Percentiles rank a stretch among this genome's conserved stretches.
These are phyloP conservation scores for Andrographis paniculata DNA, from an alignment of 305 asterid genomes.

Conservation along the genomic window DNA sequence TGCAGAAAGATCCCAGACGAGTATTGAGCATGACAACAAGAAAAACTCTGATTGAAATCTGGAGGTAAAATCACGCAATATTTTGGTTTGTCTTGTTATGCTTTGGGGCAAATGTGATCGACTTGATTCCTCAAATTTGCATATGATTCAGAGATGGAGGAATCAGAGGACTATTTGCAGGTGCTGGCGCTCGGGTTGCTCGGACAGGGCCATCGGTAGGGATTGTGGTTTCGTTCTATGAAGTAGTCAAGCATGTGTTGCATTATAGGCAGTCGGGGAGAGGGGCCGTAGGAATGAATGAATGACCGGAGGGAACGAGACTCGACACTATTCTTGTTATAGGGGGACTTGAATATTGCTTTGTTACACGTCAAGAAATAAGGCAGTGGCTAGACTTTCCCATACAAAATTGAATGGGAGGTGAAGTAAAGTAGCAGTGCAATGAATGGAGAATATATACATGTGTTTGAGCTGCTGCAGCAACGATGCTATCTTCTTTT, in stretches of 20 bases:
- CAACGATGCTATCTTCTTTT: too few species aligned
- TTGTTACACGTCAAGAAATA: too few species aligned
- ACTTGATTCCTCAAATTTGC: background rate
- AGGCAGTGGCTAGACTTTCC: too few species aligned
- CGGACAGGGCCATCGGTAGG: conserved; percentile 89
- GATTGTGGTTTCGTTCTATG: conserved; percentile 76
- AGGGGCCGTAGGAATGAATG: background rate
- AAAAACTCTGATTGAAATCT: conserved; percentile 60
- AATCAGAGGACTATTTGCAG: conserved; percentile 54
- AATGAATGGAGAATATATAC: too few species aligned
- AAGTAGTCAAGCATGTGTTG: conserved; percentile 56
- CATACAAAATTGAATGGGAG: too few species aligned
- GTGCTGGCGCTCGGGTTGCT: conserved; percentile 65
- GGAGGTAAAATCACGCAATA: conserved; percentile 49
- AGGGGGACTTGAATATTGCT: background rate
- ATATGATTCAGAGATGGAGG: conserved; percentile 72
- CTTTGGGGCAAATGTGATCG: background rate
- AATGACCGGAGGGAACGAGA: background rate
- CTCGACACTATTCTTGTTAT: background rate
- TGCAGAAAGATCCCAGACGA: conserved; percentile 69
- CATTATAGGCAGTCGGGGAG: conserved; percentile 21
- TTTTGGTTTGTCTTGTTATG: background rate
- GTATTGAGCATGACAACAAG: conserved; percentile 65
- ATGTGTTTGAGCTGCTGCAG: too few species aligned
- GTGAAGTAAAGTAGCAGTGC: too few species aligned